Conservation (phyloP, 2,329 filamentous ascomycete species). For the Domatiomyces catenatus region DNA sequence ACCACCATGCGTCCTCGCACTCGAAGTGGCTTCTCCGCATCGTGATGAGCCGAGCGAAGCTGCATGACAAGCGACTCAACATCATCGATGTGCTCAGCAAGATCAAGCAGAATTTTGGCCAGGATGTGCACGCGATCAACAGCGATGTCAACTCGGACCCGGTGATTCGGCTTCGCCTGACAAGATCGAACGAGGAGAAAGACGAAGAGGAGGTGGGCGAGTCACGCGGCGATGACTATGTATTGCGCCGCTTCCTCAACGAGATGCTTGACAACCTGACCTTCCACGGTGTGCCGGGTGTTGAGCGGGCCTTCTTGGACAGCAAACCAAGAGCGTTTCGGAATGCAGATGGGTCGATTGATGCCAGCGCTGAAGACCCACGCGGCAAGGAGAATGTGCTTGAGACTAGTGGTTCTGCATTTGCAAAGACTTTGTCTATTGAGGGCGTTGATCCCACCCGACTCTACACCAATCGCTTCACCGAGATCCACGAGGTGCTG, state of each 20-base stretch:
- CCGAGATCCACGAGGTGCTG: slow-evolving; percentile 85
- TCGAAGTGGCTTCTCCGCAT: slow-evolving; percentile 94
- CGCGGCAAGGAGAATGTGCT: slow-evolving; percentile 86
- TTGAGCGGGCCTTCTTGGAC: slow-evolving; percentile 87
- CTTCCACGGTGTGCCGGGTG: slow-evolving; percentile 74
- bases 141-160: slow-evolving; percentile 96
- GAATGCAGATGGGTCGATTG: slow-evolving; percentile 54
- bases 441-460: slow-evolving; percentile 74
- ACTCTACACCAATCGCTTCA: slow-evolving; percentile 90
- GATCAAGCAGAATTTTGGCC: slow-evolving; percentile 77
- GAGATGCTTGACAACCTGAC: slow-evolving; percentile 85
- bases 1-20: slow-evolving; percentile 47
- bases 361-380: slow-evolving; percentile 56
- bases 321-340: slow-evolving; percentile 56
- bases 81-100: slow-evolving; percentile 80
- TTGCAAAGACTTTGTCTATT: slow-evolving; percentile 70
- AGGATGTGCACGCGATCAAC: slow-evolving; percentile 81
- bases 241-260: slow-evolving; percentile 79
- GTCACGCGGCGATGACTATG: slow-evolving; percentile 70
- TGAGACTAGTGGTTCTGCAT: slow-evolving; percentile 79
- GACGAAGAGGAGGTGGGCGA: slow-evolving; percentile 51
- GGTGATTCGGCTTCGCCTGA: slow-evolving; percentile 79
- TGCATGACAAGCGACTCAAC: slow-evolving; percentile 83
- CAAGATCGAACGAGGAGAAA: slow-evolving; percentile 46
- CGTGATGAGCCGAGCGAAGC: slow-evolving; percentile 78